A percentile compares a stretch with the other conserved stretches of the same genome.
Evolutionary conservation across 495 filamentous ascomycete species (phyloP).

Genomic region (Lasiosphaeria hispida): DNA sequence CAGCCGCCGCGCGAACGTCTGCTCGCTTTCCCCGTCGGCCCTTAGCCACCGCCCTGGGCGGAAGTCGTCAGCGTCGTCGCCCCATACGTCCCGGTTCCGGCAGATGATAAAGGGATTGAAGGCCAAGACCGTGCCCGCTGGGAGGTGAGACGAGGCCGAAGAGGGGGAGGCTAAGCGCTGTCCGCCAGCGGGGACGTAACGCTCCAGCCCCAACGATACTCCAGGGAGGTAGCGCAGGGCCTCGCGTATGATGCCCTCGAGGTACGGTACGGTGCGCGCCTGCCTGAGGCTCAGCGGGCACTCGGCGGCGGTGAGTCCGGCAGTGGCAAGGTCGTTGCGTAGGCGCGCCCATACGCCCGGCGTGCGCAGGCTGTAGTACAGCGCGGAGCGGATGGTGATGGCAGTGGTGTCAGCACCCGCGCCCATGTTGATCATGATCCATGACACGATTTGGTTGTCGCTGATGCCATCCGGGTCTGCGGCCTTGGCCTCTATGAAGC

Average conservation of each 20-base stretch:
- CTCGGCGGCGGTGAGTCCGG: slow-evolving; percentile 2
- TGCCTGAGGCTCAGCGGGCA: slow-evolving; percentile 16
- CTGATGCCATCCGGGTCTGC: slow-evolving; percentile 24
- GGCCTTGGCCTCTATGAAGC: slow-evolving; percentile 28
- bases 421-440: slow-evolving; percentile 37
- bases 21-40: slow-evolving; percentile 22
- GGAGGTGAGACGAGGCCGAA: slow-evolving; percentile 8
- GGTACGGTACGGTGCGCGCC: slow-evolving; percentile 30
- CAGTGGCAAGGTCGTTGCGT: slow-evolving; percentile 37
- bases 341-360: slow-evolving; percentile 38
- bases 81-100: slow-evolving; percentile 42
- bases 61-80: slow-evolving; percentile 48
- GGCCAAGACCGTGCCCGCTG: slow-evolving; percentile 31
- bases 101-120: slow-evolving; percentile 41
- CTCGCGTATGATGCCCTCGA: slow-evolving; percentile 57
- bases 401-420: slow-evolving; percentile 57
- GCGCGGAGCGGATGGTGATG: slow-evolving; percentile 44
- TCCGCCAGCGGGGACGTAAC: slow-evolving; percentile 43
- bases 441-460: slow-evolving; percentile 24
- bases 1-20: slow-evolving; percentile 29
- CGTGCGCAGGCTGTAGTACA: slow-evolving; percentile 53
- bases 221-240: slow-evolving; percentile 50
- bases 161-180: background rate
- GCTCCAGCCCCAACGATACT: slow-evolving; percentile 44
- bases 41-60: slow-evolving; percentile 54